These are phyloP conservation scores for Thinopyrum elongatum DNA, from an alignment of 176 grass and related monocot species.

Conservation along the genomic window DNA sequence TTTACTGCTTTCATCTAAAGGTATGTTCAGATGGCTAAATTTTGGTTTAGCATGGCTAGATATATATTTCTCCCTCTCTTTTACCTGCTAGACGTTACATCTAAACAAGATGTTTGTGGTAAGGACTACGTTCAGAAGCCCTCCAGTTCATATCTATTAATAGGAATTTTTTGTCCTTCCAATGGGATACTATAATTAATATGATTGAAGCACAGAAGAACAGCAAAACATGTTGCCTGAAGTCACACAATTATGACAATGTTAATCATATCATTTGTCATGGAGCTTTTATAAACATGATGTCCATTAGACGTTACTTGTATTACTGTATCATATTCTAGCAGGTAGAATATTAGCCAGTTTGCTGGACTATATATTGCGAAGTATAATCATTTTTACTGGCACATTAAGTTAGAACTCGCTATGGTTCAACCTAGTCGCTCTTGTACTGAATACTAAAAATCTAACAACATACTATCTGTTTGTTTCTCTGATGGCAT, in stretches of 20 bases:
- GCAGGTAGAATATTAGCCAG: neutral
- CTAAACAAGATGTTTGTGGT: slow-evolving; percentile 18
- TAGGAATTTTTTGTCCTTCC: slow-evolving; percentile 35
- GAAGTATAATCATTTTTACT: slow-evolving; percentile 17
- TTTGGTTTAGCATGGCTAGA: slow-evolving; percentile 29
- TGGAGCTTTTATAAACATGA: slow-evolving; percentile 21
- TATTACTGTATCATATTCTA: slow-evolving; percentile 16
- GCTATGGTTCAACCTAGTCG: neutral
- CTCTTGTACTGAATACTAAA: slow-evolving; percentile 13
- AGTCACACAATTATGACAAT: slow-evolving; percentile 9
- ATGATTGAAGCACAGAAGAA: slow-evolving; percentile 21
- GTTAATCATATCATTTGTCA: neutral
- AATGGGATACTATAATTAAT: slow-evolving; percentile 19
- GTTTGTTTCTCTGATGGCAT: slow-evolving; percentile 5
- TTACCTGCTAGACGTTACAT: slow-evolving; percentile 15
- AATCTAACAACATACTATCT: neutral
- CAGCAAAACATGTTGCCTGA: neutral
- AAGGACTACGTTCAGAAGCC: neutral
- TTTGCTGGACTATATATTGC: neutral
- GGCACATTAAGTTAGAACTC: neutral
- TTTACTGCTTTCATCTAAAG: slow-evolving; percentile 93
- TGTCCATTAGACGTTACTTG: neutral
- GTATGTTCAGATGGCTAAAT: slow-evolving; percentile 35
- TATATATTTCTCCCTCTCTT: slow-evolving; percentile 9
- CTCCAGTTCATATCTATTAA: neutral